Evolutionary conservation across 1,284 basidiomycete genomes (phyloP).

Genomic region (Schizopora paradoxa): DNA sequence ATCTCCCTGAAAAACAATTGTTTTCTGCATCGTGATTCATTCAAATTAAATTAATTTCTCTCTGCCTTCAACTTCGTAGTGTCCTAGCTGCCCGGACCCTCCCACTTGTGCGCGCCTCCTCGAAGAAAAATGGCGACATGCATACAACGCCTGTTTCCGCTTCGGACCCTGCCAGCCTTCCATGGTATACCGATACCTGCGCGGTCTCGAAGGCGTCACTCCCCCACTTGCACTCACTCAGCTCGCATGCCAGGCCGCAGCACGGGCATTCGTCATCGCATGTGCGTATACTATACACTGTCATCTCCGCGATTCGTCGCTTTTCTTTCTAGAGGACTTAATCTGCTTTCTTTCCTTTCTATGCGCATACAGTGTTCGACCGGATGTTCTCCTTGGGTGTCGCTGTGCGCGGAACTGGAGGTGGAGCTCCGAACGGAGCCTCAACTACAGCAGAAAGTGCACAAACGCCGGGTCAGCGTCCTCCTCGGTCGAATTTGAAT

Average conservation of each 20-base stretch:
- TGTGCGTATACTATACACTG: constrained; percentile 44
- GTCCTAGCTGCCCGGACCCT: constrained; percentile 79
- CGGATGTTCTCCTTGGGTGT: constrained; percentile 86
- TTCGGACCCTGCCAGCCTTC: constrained; percentile 87
- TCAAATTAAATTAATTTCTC: constrained; percentile 24
- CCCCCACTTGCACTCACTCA: constrained; percentile 77
- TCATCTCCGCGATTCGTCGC: background rate
- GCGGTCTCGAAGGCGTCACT: constrained; percentile 76
- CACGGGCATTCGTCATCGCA: constrained; percentile 80
- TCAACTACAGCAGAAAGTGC: too few species aligned
- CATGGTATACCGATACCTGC: constrained; percentile 84
- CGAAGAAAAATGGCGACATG: constrained; percentile 90
- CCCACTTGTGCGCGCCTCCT: constrained; percentile 76
- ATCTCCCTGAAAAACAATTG: background rate
- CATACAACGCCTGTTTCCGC: constrained; percentile 81
- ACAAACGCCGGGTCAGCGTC: too few species aligned
- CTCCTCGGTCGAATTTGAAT: too few species aligned
- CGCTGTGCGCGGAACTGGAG: constrained; percentile 66
- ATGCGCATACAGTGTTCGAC: constrained; percentile 67
- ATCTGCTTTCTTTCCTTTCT: constrained; percentile 6
- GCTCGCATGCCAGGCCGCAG: constrained; percentile 80
- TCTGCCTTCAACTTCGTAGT: constrained; percentile 39
- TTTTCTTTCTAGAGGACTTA: constrained; percentile 2
- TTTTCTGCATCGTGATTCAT: background rate
- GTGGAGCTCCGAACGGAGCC: constrained; percentile 52